Evolutionary conservation across 495 filamentous ascomycete species (phyloP), one percentile per base, ranked within the genome.

Genomic region (Penicillium goetzii): DNA sequence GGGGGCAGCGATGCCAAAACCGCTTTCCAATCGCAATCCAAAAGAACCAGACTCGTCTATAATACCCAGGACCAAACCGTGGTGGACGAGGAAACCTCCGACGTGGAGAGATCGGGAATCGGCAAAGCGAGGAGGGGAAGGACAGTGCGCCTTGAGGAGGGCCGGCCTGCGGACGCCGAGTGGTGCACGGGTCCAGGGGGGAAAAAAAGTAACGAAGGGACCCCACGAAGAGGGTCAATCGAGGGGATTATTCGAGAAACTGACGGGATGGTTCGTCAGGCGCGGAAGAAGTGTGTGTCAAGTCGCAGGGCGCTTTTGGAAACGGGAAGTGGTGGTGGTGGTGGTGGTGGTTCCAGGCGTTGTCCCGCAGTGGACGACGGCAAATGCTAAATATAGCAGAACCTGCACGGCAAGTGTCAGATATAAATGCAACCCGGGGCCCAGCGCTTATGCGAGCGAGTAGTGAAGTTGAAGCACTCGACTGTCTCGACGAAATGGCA

Each of bases 331-430:
- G 57, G 58, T n/a, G n/a, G n/a, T n/a, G n/a, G n/a, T n/a, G n/a
- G 58, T 52, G 59, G 60, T 66, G 54, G 66, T 28, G 67, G 64
- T 71, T 72, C 74, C 69, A 69, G 63, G 49, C 63, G 65, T 59
- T 64, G 70, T 68, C 65, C 65, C 63, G 71, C 67, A 68, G 69
- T 67, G 65, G 64, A 41, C 62, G 68, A 76, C 65, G 67, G 61
- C 32, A 70, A 68, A 69, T 77, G 68, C 76, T 78, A 78, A 78
- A 73, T 75, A 74, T 78, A 78, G 76, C 73, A 73, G 72, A 71
- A 71, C 43, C 71, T 71, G 70, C 66, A 70, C 63, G 62, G 57
- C 63, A 64, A 74, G 62, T 66, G 72, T 72, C 68, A 72, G 70
- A 67, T 68, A 72, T 60, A 60, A 65, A 69, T 67, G 63, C 59